Percentiles rank a stretch among this genome's conserved stretches.
Conservation (phyloP, 129 eudicot genomes). For the Centella asiatica region DNA sequence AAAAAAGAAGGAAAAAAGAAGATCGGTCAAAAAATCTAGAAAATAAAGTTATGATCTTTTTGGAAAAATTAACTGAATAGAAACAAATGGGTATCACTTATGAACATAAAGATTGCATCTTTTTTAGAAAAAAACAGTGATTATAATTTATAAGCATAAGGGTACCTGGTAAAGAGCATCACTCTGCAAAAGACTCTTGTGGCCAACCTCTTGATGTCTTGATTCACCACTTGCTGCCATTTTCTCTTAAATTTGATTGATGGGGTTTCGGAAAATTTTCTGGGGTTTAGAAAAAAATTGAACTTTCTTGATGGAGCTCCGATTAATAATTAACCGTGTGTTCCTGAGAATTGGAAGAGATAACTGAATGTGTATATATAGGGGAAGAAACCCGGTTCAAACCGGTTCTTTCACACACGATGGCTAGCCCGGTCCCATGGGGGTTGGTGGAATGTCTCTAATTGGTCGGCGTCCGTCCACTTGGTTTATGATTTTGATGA, state of each 20-base stretch:
- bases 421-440: conserved; percentile 24
- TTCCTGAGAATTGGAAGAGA: conserved; percentile 18
- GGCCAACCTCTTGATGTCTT: conserved; percentile 70
- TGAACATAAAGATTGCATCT: background rate
- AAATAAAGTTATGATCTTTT: background rate
- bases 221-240: conserved; percentile 39
- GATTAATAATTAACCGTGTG: background rate
- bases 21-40: background rate
- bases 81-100: background rate
- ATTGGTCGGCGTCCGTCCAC: background rate
- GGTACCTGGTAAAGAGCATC: conserved; percentile 78
- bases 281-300: background rate
- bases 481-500: background rate
- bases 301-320: conserved; percentile 4
- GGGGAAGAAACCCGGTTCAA: conserved; percentile 22
- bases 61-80: background rate
- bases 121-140: background rate
- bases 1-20: background rate
- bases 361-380: conserved; percentile 28
- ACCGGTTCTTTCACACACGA: conserved; percentile 8
- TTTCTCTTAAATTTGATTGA: background rate
- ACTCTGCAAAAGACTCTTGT: conserved; percentile 85
- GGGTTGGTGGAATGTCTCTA: conserved; percentile 33
- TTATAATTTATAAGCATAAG: background rate
- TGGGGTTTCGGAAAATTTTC: background rate